A percentile compares a stretch with the other conserved stretches of the same genome.
Conservation (phyloP, 345 rosid genomes). For the Lepidium aucheri region DNA sequence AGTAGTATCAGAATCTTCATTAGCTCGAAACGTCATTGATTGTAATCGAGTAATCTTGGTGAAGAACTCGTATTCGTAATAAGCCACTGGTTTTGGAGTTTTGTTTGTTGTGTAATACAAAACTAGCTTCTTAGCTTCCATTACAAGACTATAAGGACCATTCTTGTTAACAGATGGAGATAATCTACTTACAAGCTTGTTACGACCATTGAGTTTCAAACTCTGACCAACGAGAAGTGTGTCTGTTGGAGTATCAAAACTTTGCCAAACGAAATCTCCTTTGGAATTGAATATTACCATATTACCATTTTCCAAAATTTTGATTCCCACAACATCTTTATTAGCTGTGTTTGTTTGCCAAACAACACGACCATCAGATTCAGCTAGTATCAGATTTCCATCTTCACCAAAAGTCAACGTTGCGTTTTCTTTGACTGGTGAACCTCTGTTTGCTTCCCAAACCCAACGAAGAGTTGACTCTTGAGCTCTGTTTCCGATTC, state of each 20-base stretch:
- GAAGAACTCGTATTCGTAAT: constrained; percentile 2
- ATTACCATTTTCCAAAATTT: constrained; percentile 48
- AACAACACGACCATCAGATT: constrained; percentile 45
- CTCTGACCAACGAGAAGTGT: constrained; percentile 56
- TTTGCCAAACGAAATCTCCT: constrained; percentile 47
- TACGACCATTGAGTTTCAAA: constrained; percentile 18
- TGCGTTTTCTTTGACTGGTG: constrained; percentile 56
- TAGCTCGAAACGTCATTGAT: constrained; percentile 14
- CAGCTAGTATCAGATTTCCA: constrained; percentile 50
- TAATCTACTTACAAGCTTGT: constrained; percentile 45
- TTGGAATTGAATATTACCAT: constrained; percentile 43
- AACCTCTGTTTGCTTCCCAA: constrained; percentile 66
- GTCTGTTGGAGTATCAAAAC: constrained; percentile 55
- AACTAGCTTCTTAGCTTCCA: constrained; percentile 33
- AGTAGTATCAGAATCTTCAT: constrained; percentile 22
- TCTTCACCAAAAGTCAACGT: constrained; percentile 37
- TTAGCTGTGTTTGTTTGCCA: constrained; percentile 65
- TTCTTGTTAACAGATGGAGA: constrained; percentile 25
- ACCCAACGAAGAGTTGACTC: constrained; percentile 42
- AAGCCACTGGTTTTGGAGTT: constrained; percentile 29
- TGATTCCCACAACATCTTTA: constrained; percentile 48
- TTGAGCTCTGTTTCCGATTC: constrained; percentile 36
- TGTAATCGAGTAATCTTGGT: neutral
- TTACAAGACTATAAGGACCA: constrained; percentile 49
- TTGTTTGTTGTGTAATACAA: constrained; percentile 32